Evolutionary conservation across 495 filamentous ascomycete species (phyloP).

Genomic region (Pyrenula aspistea): DNA sequence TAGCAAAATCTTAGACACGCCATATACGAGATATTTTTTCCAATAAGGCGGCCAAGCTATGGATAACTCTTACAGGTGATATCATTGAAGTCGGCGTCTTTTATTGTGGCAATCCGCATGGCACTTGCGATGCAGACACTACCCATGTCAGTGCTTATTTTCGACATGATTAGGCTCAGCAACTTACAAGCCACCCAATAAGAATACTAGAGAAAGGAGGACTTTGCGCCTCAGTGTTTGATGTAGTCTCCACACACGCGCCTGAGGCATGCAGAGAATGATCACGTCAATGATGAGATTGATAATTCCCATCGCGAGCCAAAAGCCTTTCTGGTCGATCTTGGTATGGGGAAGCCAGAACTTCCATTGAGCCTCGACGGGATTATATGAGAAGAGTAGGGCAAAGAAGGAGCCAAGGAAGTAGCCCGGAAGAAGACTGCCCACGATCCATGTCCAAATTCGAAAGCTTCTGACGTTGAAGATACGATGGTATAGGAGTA

Average conservation of each 20-base stretch:
- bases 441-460: constrained; percentile 3
- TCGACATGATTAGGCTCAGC: neutral
- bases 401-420: constrained; percentile 1
- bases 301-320: constrained; percentile 2
- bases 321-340: constrained; percentile 1
- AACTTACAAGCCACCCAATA: constrained; percentile 15
- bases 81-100: constrained; percentile 1
- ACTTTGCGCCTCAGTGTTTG: constrained; percentile 1
- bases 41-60: too few species aligned
- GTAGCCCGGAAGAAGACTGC: neutral
- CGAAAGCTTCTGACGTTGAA: constrained; percentile 2
- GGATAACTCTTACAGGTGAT: constrained; percentile 3
- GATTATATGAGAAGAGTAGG: constrained; percentile 1
- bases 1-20: neutral
- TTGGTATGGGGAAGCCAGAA: constrained; percentile 1
- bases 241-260: constrained; percentile 2
- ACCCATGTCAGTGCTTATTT: neutral
- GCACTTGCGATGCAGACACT: constrained; percentile 17
- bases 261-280: constrained; percentile 3
- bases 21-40: neutral
- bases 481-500: constrained; percentile 3
- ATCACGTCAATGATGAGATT: constrained; percentile 5
- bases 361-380: constrained; percentile 7
- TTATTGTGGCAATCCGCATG: constrained; percentile 5
- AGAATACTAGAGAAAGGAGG: constrained; percentile 4